Evolutionary conservation across 441 rosid species (phyloP), one percentile per base, ranked within the genome.

Genomic region (Erysimum pusillum): DNA sequence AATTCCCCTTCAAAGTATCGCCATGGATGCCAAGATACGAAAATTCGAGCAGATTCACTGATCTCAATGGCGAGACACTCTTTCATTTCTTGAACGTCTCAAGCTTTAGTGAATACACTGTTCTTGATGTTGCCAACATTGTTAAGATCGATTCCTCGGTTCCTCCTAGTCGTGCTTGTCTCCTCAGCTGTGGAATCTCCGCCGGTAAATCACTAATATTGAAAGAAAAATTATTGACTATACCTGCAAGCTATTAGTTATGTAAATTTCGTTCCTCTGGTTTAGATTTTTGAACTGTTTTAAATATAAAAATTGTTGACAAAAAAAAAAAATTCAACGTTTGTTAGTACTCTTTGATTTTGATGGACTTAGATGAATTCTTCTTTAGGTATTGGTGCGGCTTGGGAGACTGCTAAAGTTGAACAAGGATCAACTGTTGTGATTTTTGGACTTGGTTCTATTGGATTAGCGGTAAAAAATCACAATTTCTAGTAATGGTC

Each of bases 11-110:
- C 79, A 70, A 83, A 63, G 44, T 86, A 51, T 83, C 91, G 38
- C 96, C 97, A 41, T 89, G 91, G 93, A 90, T 88, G 95, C 90
- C 92, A 52, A 86, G 98, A 87, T 63, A 89, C 6, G 88, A 81
- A 62, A 36, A 73, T 67, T 76, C 91, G 1, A 89, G 90, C 79
- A 85, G 95, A 83, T 94, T 94, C 87, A 88, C 87, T 7, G 93
- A 88, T 63, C 80, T 87, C 36, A 87, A 86, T 3, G 98, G 97
- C 69, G 80, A 89, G 31, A 71, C 79, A 74, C 35, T 90, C n/a
- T 82, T 82, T 76, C 97, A 94, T 78, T 90, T 90, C 83, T 83
- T 89, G 38, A 85, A 66, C 3, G 94, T 94, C 62, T 92, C 94
- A 0, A 92, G 98, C 78, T 94, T 94, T 70, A 77, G 79, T 9